Evolutionary conservation across 1,139 yeast genomes (phyloP).

Genomic region (Spathaspora jeffriesii): DNA sequence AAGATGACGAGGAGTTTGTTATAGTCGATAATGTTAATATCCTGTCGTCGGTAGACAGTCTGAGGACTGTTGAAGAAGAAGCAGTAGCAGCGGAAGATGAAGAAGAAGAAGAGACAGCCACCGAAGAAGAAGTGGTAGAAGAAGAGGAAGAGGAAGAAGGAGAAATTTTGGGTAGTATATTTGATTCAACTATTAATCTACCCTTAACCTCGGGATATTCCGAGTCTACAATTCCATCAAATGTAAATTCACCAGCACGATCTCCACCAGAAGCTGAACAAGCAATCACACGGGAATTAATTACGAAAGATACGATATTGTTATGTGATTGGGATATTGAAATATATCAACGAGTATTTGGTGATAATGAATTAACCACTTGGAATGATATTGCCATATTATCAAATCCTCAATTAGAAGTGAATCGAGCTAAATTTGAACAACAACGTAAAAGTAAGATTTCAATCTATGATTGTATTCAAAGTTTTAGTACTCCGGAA

Average conservation of each 20-base stretch:
- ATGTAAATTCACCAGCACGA: slow-evolving; percentile 21
- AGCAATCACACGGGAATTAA: slow-evolving; percentile 16
- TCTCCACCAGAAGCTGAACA: slow-evolving; percentile 13
- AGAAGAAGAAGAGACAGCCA: slow-evolving; percentile 20
- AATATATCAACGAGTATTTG: slow-evolving; percentile 51
- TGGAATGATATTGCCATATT: slow-evolving; percentile 56
- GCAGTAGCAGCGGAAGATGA: slow-evolving; percentile 20
- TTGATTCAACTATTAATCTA: slow-evolving; percentile 28
- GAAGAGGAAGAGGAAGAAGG: slow-evolving; percentile 21
- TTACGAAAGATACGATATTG: slow-evolving; percentile 46
- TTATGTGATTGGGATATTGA: slow-evolving; percentile 73
- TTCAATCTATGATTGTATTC: slow-evolving; percentile 73
- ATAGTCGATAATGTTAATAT: slow-evolving; percentile 6
- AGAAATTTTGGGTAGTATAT: slow-evolving; percentile 22
- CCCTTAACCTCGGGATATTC: slow-evolving; percentile 18
- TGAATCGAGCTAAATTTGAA: slow-evolving; percentile 37
- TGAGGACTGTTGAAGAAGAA: slow-evolving; percentile 2
- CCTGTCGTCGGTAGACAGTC: background rate
- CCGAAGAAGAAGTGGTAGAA: slow-evolving; percentile 13
- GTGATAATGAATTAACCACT: slow-evolving; percentile 42
- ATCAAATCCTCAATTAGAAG: slow-evolving; percentile 55
- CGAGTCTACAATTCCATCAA: slow-evolving; percentile 20
- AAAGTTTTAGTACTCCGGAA: slow-evolving; percentile 78
- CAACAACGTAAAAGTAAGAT: slow-evolving; percentile 50
- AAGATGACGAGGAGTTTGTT: slow-evolving; percentile 17